Evolutionary conservation across 2,329 filamentous ascomycete genomes (phyloP).

Genomic region (Diaporthe humulicola): DNA sequence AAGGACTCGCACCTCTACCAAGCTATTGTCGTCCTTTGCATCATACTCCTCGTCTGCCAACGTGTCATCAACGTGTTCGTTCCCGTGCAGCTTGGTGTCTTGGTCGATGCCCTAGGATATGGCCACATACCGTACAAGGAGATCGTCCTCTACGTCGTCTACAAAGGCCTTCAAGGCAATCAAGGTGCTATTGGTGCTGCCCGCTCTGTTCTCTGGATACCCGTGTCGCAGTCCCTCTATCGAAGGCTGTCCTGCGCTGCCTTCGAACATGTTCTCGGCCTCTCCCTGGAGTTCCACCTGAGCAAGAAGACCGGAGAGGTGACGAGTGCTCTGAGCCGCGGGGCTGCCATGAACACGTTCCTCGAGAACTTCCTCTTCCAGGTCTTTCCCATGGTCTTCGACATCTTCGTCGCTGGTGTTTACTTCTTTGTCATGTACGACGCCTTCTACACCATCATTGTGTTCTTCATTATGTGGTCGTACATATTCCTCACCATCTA

Average conservation of each 20-base stretch:
- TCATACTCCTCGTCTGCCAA: slow-evolving; percentile 57
- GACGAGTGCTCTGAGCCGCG: slow-evolving; percentile 62
- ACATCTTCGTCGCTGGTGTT: slow-evolving; percentile 62
- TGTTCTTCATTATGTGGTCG: slow-evolving; percentile 62
- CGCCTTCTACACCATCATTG: slow-evolving; percentile 61
- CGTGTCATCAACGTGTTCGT: slow-evolving; percentile 59
- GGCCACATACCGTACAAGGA: slow-evolving; percentile 58
- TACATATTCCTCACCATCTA: slow-evolving; percentile 66
- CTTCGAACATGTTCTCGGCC: slow-evolving; percentile 60
- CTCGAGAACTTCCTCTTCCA: slow-evolving; percentile 63
- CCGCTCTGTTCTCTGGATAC: slow-evolving; percentile 61
- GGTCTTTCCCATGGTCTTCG: slow-evolving; percentile 64
- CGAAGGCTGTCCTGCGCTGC: slow-evolving; percentile 58
- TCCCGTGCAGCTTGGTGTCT: slow-evolving; percentile 56
- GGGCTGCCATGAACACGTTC: slow-evolving; percentile 62
- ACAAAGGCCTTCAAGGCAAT: slow-evolving; percentile 59
- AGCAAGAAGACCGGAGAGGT: slow-evolving; percentile 66
- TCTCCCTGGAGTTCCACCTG: slow-evolving; percentile 65
- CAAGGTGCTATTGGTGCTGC: slow-evolving; percentile 58
- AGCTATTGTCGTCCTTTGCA: slow-evolving; percentile 54
- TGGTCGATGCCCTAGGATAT: slow-evolving; percentile 56
- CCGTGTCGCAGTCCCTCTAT: slow-evolving; percentile 59
- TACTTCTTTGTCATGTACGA: slow-evolving; percentile 61
- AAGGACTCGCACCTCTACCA: slow-evolving; percentile 57
- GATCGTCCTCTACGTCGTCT: slow-evolving; percentile 58